Base-by-base conservation (phyloP, 352 stramenopile species). In the Porosira glacialis region DNA sequence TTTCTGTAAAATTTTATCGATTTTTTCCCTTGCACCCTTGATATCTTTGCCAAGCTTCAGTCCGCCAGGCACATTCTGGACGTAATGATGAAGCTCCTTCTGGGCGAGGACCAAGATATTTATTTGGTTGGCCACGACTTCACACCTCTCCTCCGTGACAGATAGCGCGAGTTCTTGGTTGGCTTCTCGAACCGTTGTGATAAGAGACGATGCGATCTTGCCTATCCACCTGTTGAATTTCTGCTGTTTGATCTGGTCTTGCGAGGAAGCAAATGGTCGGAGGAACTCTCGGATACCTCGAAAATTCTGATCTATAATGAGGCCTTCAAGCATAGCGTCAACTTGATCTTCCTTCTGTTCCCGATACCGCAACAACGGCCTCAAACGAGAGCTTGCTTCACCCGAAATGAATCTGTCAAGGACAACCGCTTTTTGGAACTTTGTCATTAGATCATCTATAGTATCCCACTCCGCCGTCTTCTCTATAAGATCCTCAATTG, bases 271-370 rank as follows among this genome's bases (percentile, higher is more conserved):
- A 26, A 82, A 50, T 10, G 78, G 78, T 33, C 44, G 2, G n/a
- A 87, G 38, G 19, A 84, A 76, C 21, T 77, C 62, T 33, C 39
- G 21, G 48, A 87, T 71, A 0, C 68, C 63, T 41, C 70, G 62
- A 33, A 78, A 87, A 49, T 87, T 73, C n/a, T 81, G 47, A 4
- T 24, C 56, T 10, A 15, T 0, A 44, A 84, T 87, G 58, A 84
- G 63, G 27, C 61, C 45, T 13, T 76, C 26, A 2, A 87, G 15
- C 6, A 65, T 26, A n/a, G 49, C 61, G 65, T 84, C 70, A 4
- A 80, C 74, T 51, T 64, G 33, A 8, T 10, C 43, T 52, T 82
- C 78, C 70, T 86, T 82, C 48, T 77, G 39, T 3, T 76, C 73
- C n/a, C 60, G 64, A 15, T 82, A 47, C 7, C 47, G 58, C 8